Evolutionary conservation across 805 yeast species (phyloP).

Genomic region (Candida maris): DNA sequence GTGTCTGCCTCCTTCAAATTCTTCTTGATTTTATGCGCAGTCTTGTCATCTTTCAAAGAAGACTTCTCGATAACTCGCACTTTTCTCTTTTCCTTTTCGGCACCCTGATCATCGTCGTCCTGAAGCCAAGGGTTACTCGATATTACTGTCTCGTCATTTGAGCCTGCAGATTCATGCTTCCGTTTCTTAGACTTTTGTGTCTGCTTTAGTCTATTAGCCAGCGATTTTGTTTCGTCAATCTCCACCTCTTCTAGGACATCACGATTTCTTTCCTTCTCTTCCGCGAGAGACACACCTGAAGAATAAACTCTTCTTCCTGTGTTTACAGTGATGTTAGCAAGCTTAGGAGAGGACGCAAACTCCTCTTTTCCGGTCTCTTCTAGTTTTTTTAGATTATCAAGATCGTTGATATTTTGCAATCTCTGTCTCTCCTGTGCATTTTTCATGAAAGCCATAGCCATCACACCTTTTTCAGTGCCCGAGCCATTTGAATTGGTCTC

Average conservation of each 20-base stretch:
- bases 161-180: slow-evolving; percentile 6
- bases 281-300: slow-evolving; percentile 49
- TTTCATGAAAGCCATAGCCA: slow-evolving; percentile 94
- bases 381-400: slow-evolving; percentile 47
- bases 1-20: slow-evolving; percentile 33
- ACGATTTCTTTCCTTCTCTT: slow-evolving; percentile 34
- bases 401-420: slow-evolving; percentile 52
- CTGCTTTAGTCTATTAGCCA: slow-evolving; percentile 37
- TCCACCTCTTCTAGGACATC: slow-evolving; percentile 42
- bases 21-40: slow-evolving; percentile 42
- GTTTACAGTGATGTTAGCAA: slow-evolving; percentile 53
- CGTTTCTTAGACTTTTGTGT: slow-evolving; percentile 7
- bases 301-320: slow-evolving; percentile 80
- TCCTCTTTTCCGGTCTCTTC: slow-evolving; percentile 38
- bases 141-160: slow-evolving; percentile 24
- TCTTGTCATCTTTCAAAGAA: slow-evolving; percentile 48
- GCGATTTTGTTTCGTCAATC: slow-evolving; percentile 47
- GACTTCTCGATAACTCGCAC: slow-evolving; percentile 45
- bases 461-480: slow-evolving; percentile 78
- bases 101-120: slow-evolving; percentile 19
- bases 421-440: slow-evolving; percentile 75
- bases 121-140: slow-evolving; percentile 48
- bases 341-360: slow-evolving; percentile 32
- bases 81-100: slow-evolving; percentile 38
- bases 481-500: slow-evolving; percentile 34